Evolutionary conservation across 257 asterid species (phyloP).

Genomic region (Solanum virginianum): DNA sequence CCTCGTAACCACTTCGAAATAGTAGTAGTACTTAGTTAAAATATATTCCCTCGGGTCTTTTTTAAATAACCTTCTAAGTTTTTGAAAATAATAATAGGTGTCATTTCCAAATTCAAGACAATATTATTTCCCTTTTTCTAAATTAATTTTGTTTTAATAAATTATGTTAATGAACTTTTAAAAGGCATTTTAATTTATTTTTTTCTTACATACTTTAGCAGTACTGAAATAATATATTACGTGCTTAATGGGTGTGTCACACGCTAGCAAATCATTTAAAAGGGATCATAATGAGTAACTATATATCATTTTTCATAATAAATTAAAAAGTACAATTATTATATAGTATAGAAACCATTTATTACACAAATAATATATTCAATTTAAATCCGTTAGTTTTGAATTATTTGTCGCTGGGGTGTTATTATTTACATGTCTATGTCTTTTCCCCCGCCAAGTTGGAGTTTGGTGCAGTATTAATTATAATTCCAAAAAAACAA

Average conservation of each 20-base stretch:
- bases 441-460: neutral
- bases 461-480: neutral
- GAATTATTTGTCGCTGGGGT: neutral
- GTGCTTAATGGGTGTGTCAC: neutral
- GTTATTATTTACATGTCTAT: neutral
- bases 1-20: too few species aligned
- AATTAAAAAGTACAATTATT: too few species aligned
- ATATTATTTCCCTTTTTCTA: neutral
- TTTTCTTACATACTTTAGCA: neutral
- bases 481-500: neutral
- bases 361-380: neutral
- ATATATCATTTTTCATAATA: too few species aligned
- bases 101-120: neutral
- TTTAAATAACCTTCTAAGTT: too few species aligned
- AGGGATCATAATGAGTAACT: too few species aligned
- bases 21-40: too few species aligned
- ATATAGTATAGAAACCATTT: neutral
- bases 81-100: neutral
- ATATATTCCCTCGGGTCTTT: too few species aligned
- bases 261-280: neutral
- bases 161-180: neutral
- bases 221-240: neutral
- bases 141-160: neutral
- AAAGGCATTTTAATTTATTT: neutral
- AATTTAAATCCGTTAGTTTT: neutral